These are phyloP conservation scores for Santalum album DNA, from an alignment of 164 flowering plant genomes.

Conservation along the genomic window DNA sequence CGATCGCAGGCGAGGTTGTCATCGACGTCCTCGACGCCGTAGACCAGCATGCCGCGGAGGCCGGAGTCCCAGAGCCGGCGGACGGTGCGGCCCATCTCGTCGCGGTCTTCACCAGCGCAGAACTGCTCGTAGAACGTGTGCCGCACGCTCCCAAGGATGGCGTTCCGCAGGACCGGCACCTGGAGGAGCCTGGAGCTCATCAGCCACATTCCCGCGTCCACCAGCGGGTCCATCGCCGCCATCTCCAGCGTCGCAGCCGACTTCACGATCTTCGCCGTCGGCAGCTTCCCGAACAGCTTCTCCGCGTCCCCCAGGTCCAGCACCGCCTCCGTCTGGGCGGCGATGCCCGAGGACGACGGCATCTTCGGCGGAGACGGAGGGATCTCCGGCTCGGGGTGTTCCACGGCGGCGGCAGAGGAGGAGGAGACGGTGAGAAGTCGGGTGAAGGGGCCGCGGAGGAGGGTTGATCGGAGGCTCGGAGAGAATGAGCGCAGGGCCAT, in stretches of 20 bases:
- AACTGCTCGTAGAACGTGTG: conserved; percentile 69
- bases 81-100: conserved; percentile 40
- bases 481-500: not conserved
- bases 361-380: not conserved
- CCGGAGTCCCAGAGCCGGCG: conserved; percentile 33
- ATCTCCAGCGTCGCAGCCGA: conserved; percentile 39
- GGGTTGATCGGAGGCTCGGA: not conserved
- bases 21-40: conserved; percentile 57
- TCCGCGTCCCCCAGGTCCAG: conserved; percentile 34
- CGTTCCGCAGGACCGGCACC: conserved; percentile 12
- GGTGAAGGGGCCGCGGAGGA: not conserved
- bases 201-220: conserved; percentile 59
- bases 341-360: not conserved
- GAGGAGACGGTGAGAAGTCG: too few relatives aligned
- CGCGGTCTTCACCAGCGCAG: conserved; percentile 53
- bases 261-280: conserved; percentile 36
- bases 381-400: too few relatives aligned
- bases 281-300: conserved; percentile 41
- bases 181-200: conserved; percentile 57
- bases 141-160: conserved; percentile 22
- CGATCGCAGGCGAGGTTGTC: conserved; percentile 55
- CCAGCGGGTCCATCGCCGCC: conserved; percentile 47
- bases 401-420: too few relatives aligned
- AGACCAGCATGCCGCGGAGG: conserved; percentile 63
- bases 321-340: not conserved